Evolutionary conservation across 306 rosid genomes (phyloP).

Genomic region (Quercus parvula): DNA sequence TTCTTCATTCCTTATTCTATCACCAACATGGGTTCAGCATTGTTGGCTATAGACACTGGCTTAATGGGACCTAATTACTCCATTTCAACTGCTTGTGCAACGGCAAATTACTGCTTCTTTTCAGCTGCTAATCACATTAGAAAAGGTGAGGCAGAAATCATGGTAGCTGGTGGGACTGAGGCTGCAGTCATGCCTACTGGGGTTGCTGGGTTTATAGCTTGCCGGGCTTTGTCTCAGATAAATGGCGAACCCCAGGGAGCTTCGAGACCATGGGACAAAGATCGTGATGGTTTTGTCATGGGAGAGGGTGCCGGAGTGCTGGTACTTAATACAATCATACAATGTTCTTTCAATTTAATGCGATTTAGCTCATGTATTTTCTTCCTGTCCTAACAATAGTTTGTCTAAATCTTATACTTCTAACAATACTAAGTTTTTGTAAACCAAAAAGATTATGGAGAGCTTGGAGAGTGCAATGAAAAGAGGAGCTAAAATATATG

Average conservation of each 20-base stretch:
- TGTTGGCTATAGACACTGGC: conserved; percentile 68
- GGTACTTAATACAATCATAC: conserved; percentile 28
- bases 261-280: conserved; percentile 75
- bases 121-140: conserved; percentile 71
- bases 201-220: conserved; percentile 67
- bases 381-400: background rate
- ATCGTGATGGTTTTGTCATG: conserved; percentile 73
- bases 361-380: background rate
- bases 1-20: conserved; percentile 56
- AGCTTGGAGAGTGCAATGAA: conserved; percentile 68
- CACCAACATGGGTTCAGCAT: conserved; percentile 66
- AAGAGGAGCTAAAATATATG: conserved; percentile 56
- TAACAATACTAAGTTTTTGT: background rate
- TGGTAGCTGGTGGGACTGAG: conserved; percentile 74
- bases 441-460: conserved; percentile 48
- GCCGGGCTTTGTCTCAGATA: conserved; percentile 72
- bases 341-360: background rate
- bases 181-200: conserved; percentile 51
- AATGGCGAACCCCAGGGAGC: conserved; percentile 61
- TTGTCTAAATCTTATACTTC: background rate
- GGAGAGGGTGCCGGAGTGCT: conserved; percentile 78
- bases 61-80: conserved; percentile 72
- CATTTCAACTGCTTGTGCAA: conserved; percentile 80
- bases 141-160: conserved; percentile 75
- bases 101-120: conserved; percentile 61